Evolutionary conservation across 306 rosid species (phyloP).

Genomic region (Quillaja saponaria): DNA sequence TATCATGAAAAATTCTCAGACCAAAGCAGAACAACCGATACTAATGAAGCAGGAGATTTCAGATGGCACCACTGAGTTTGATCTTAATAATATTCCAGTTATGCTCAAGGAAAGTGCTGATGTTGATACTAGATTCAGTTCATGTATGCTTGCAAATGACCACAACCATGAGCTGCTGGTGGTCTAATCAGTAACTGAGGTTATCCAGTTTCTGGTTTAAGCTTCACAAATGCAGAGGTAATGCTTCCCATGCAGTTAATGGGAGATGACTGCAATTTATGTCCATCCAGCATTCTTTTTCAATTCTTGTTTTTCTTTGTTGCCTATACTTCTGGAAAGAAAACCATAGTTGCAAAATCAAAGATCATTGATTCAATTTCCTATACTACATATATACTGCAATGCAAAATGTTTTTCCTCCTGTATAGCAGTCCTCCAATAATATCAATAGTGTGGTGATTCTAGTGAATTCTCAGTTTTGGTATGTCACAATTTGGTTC

Average conservation of each 20-base stretch:
- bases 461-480: too few relatives aligned
- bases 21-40: conserved; percentile 22
- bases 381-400: too few relatives aligned
- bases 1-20: conserved; percentile 23
- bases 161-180: conserved; percentile 35
- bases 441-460: too few relatives aligned
- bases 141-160: conserved; percentile 39
- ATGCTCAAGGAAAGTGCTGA: conserved; percentile 26
- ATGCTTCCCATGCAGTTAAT: conserved; percentile 2
- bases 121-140: conserved; percentile 28
- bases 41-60: conserved; percentile 28
- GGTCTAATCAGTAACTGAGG: conserved; percentile 31
- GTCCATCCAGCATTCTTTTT: too few relatives aligned
- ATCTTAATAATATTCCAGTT: background rate
- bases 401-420: too few relatives aligned
- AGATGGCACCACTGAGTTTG: conserved; percentile 19
- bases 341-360: too few relatives aligned
- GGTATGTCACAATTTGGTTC: too few relatives aligned
- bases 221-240: conserved; percentile 9
- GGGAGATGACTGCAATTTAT: too few relatives aligned
- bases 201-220: conserved; percentile 3
- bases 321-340: too few relatives aligned
- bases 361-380: too few relatives aligned
- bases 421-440: too few relatives aligned
- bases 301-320: too few relatives aligned